Base-by-base conservation (phyloP, 1,139 yeast genomes). In the Blastobotrys petasosporus region DNA sequence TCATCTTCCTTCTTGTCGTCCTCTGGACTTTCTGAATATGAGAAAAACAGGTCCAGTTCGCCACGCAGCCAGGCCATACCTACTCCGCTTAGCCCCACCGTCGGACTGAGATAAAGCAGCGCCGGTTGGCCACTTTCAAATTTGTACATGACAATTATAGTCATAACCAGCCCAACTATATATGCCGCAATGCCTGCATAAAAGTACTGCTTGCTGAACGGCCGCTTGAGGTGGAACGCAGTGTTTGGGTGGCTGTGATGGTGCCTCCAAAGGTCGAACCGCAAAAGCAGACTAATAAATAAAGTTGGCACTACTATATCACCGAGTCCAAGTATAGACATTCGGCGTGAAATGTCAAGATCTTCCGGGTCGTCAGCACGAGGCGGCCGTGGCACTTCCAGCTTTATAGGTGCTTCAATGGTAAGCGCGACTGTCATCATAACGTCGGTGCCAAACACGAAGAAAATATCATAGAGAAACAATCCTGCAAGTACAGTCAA, bases 121-220 rank as follows among this genome's bases (percentile, higher is more conserved):
- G 88, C 88, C 0, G 88, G 88, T 61, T 81, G 88, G 1, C 82
- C 85, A 4, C 59, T 61, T 3, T 71, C 57, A 51, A 55, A 75
- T 1, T 58, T 45, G 39, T 66, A 64, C 49, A 75, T 61, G 1
- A 71, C 75, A 2, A 56, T 54, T 43, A 73, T 65, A 1, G 86
- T 76, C 1, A 62, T 45, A 0, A 63, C 33, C 40, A 82, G 60
- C 0, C 80, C 82, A 3, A 68, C 8, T 0, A 65, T 49, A 57
- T 80, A 82, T 6, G 75, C 68, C 3, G 68, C 39, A 12, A 79
- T 32, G 2, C 76, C 67, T 9, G 67, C 52, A 1, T 35, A 46
- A 60, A 79, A 77, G 62, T 79, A 79, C 4, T 77, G 68, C 54
- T 70, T 68, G 17, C 68, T 53, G 60, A 70, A 69, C 34, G 55